Evolutionary conservation across 441 rosid genomes (phyloP), one percentile per base, ranked within the genome.

Genomic region (Populus trichocarpa): DNA sequence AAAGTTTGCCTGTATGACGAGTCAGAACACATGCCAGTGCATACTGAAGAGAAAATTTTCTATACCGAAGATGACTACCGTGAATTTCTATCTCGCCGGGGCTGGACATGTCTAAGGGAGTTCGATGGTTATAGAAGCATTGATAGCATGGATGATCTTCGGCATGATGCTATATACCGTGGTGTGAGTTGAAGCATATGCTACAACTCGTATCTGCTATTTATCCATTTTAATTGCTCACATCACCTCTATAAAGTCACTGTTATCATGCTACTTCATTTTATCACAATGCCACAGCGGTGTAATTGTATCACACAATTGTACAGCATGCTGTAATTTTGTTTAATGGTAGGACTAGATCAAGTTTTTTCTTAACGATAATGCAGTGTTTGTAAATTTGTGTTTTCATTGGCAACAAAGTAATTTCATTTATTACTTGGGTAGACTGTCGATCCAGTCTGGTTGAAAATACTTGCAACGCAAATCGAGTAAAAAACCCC

Each of bases 81-180:
- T 4, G 94, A 92, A 3, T 96, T 90, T 85, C 89, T 93, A 18
- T 80, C 67, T n/a, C 87, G 92, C n/a, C 82, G 90, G 8, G 98
- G 97, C n/a, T 96, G 95, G 91, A 86, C 87, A 61, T 85, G 91
- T 77, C 85, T 94, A 59, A 93, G 97, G 81, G 98, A 92, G 85
- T 83, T 88, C 69, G 93, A 90, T 81, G 96, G 97, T 40, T 94
- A 90, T 79, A 88, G 97, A 84, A 91, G 85, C 83, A 81, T 92
- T n/a, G 92, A 92, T 65, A 90, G 83, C 77, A 91, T 96, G 95
- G 98, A 96, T 83, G 98, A 96, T 82, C 94, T 96, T 83, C 92
- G 89, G 74, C 86, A 93, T 1, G 93, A 95, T 82, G 91, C 86
- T 1, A 75, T 93, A 50, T 96, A 96, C 76, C 88, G 83, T 1